These are phyloP conservation scores for Dillenia turbinata DNA, from an alignment of 164 flowering plant species.

Conservation along the genomic window DNA sequence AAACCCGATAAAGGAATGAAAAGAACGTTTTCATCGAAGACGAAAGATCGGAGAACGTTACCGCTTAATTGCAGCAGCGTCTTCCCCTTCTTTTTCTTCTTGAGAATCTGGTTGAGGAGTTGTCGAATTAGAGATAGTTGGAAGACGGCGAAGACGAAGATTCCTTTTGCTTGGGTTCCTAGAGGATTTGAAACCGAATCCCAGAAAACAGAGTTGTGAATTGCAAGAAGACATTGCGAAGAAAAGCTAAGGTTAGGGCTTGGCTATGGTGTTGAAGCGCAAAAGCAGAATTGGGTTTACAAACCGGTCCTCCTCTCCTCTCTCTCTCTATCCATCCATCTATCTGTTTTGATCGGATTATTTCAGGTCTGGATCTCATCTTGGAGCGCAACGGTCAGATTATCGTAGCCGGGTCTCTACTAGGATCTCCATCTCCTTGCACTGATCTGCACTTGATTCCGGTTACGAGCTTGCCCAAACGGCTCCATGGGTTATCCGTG, in stretches of 20 bases:
- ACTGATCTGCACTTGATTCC: too few relatives aligned
- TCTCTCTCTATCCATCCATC: too few relatives aligned
- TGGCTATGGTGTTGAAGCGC: neutral
- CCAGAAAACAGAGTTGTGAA: constrained; percentile 20
- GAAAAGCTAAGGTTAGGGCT: neutral
- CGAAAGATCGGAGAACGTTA: neutral
- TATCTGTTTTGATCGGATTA: too few relatives aligned
- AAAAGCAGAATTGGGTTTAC: too few relatives aligned
- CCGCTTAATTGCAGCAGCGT: constrained; percentile 13
- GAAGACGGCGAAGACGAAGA: constrained; percentile 1
- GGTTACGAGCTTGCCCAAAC: too few relatives aligned
- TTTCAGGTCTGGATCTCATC: too few relatives aligned
- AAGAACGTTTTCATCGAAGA: neutral
- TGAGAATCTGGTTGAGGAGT: constrained; percentile 10
- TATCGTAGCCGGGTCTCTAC: too few relatives aligned
- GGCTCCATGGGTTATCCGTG: too few relatives aligned
- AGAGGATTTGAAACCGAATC: constrained; percentile 7
- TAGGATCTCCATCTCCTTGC: too few relatives aligned
- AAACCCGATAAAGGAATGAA: neutral
- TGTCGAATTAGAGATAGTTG: constrained; percentile 8
- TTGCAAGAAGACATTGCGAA: constrained; percentile 11
- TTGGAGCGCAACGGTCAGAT: too few relatives aligned
- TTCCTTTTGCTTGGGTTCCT: neutral
- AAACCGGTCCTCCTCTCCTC: too few relatives aligned
- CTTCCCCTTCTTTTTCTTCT: constrained; percentile 9